Conservation (phyloP, 768 basidiomycete species). For the Tricholoma terreum region DNA sequence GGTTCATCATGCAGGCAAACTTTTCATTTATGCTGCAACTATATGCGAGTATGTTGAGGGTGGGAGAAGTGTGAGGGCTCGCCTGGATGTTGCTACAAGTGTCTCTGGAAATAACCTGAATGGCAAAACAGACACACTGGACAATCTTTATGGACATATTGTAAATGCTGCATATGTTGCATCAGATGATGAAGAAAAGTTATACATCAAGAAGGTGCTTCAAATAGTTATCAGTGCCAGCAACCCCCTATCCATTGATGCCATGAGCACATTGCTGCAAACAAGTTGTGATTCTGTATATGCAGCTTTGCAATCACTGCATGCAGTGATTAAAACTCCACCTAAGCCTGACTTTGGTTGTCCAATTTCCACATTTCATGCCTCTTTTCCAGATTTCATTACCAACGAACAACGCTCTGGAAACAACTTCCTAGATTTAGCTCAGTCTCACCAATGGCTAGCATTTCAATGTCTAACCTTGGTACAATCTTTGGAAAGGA, state of each 20-base stretch:
- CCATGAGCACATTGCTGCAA: background rate
- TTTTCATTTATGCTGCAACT: constrained; percentile 2
- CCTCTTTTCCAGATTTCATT: background rate
- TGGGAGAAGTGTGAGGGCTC: background rate
- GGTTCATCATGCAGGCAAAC: background rate
- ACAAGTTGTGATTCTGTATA: too few relatives aligned
- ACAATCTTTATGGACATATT: background rate
- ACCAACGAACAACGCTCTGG: background rate
- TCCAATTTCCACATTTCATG: background rate
- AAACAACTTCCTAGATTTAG: background rate
- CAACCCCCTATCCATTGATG: background rate
- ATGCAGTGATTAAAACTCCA: background rate
- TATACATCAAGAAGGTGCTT: background rate
- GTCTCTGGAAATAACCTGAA: background rate
- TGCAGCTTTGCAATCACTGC: background rate
- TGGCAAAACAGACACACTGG: background rate
- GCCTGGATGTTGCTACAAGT: background rate
- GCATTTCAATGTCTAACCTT: background rate
- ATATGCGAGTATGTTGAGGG: background rate
- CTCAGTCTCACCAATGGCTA: background rate
- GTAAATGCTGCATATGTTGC: background rate
- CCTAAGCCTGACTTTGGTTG: background rate
- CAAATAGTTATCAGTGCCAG: background rate
- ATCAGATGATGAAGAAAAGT: background rate
- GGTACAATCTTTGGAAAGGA: background rate